A percentile compares a stretch with the other conserved stretches of the same genome.
Conservation (phyloP, 2,329 filamentous ascomycete species). For the Bipolaris victoriae region DNA sequence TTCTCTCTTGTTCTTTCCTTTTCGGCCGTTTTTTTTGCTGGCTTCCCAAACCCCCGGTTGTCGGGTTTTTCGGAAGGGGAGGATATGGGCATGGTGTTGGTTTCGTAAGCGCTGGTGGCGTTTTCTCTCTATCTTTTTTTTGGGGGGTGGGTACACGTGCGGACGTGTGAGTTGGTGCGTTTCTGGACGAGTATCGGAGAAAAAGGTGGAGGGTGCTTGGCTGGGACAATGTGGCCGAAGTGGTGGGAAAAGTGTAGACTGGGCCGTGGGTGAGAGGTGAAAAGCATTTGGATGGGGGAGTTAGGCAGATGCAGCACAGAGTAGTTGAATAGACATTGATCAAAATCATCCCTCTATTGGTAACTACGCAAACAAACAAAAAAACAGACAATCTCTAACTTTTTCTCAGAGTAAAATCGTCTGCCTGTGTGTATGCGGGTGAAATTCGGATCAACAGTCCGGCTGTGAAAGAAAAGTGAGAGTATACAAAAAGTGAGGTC, state of each 20-base stretch:
- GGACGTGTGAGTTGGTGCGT: background rate
- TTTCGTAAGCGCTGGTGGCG: slow-evolving; percentile 2
- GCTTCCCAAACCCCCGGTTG: background rate
- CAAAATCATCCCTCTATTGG: slow-evolving; percentile 1
- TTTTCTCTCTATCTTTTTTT: no score
- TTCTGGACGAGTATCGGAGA: background rate
- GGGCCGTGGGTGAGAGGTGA: no score
- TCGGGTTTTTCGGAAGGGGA: background rate
- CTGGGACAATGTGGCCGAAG: background rate
- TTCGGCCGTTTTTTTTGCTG: background rate
- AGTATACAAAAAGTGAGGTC: slow-evolving; percentile 17
- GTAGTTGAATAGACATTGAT: background rate
- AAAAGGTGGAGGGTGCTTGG: background rate
- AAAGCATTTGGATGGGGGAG: no score
- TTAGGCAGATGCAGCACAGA: background rate
- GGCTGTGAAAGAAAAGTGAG: slow-evolving; percentile 40
- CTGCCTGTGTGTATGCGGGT: background rate
- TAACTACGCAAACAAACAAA: background rate
- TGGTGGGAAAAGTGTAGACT: background rate
- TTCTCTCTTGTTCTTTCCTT: background rate
- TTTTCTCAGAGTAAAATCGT: background rate
- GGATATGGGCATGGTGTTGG: background rate
- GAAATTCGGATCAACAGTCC: slow-evolving; percentile 45
- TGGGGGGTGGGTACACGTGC: no score
- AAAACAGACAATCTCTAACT: background rate